Evolutionary conservation across 1,284 basidiomycete genomes (phyloP), one percentile per base, ranked within the genome.

Genomic region (Porogramme epimiltina): DNA sequence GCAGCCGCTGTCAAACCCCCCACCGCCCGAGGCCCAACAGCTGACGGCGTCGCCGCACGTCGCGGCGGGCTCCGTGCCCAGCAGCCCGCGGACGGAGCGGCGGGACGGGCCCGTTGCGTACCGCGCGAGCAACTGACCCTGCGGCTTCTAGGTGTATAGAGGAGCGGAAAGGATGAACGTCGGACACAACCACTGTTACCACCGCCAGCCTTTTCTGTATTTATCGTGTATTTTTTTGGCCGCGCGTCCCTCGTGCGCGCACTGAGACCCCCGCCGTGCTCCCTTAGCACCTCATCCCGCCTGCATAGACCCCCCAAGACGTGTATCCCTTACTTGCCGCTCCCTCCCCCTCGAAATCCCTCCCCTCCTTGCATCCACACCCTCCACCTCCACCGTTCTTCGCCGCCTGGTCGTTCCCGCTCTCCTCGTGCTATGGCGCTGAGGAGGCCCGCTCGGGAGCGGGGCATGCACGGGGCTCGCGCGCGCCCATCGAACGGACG

Each of bases 171-270:
- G 34, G 22, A 24, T n/a, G n/a, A 38, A 33, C 28, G 23, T 44
- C 42, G 33, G 41, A 36, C 40, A 23, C 34, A 16, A 42, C 18
- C n/a, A n/a, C 31, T 33, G 16, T 23, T 25, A 42, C 39, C 9
- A 31, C 33, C 24, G 25, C 37, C 22, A 16, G 22, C 49, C 31
- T 47, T 49, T 46, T 45, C 44, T 56, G 58, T 59, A 59, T 59
- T 59, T 59, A 59, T 59, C 50, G 48, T 59, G 58, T 59, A 59
- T 59, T 59, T 59, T n/a, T 58, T 54, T 56, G 49, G 26, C 38
- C 36, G 47, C 42, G 44, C 49, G 51, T n/a, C 47, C 20, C 13
- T 9, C 43, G 45, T 37, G 46, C 43, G 42, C 47, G 26, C 46
- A 37, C 47, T 45, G 18, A n/a, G n/a, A n/a, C 25, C 40, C 28